Base-by-base conservation (phyloP, 306 rosid species). In the Purshia tridentata region DNA sequence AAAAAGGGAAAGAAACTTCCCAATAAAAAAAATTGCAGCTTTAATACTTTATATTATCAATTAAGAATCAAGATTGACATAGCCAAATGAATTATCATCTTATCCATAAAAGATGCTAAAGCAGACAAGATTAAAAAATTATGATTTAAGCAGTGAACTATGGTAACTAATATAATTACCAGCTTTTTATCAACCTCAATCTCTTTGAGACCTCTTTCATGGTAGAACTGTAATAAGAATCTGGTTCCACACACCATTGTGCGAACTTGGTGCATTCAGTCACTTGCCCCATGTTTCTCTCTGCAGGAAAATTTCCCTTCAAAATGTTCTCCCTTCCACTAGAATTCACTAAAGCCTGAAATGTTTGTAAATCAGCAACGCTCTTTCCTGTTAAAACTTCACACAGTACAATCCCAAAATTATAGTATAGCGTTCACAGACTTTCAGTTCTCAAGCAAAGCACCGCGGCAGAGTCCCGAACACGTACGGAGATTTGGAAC, bases 191-290 rank as follows among this genome's bases (percentile, higher is more conserved):
- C 11, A 40, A 39, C 37, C 46, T 60, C 0, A 60, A 41, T 14
- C 12, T 37, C 66, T 1, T 41, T 37, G 47, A 0, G 20, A 60
- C 22, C 15, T 60, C 66, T 14, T 37, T 41, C 66, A 8, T 37
- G 20, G 66, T 14, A 8, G 47, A 46, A 4, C 47, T 60, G 14
- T 40, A 46, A 14, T 14, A 3, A 62, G 47, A 6, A 62, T 59
- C 65, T 35, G 23, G 8, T 5, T 62, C 44, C 12, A 47, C 57
- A 48, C 56, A 66, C 56, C 20, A 40, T 8, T 20, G 15, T 22
- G 54, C 57, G 4, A 66, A 57, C 56, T 48, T 47, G 56, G 56
- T 29, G 41, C 71, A 66, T 48, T 66, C 56, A 29, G 54, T 29
- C 6, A 22, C 71, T 48, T 66, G 71, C 23, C n/a, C 40, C 54